phyloP scores from a whole-genome alignment of 805 yeast species.

The Torulaspora quercuum region DNA sequence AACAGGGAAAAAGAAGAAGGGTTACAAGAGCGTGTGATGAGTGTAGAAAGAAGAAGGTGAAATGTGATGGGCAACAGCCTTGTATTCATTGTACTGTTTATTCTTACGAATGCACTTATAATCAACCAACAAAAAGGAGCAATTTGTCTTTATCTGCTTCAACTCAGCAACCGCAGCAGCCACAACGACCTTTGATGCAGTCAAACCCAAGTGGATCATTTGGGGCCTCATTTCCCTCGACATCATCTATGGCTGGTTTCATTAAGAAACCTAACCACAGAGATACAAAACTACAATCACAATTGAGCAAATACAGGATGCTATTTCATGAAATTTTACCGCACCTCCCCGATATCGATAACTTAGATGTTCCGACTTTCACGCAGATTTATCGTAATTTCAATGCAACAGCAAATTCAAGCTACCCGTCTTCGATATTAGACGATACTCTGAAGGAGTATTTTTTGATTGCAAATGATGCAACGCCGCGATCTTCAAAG shows the following conservation, averaged over 20 bases:
- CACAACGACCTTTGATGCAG: conserved; percentile 7
- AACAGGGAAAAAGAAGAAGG: conserved; percentile 36
- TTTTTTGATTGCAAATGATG: conserved; percentile 17
- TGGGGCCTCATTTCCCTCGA: neutral
- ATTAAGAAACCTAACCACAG: conserved; percentile 12
- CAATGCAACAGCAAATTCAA: conserved; percentile 9
- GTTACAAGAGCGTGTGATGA: conserved; percentile 47
- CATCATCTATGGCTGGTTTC: conserved; percentile 2
- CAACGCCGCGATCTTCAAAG: conserved; percentile 14
- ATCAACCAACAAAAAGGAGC: conserved; percentile 55
- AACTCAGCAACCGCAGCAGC: conserved; percentile 6
- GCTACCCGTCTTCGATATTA: conserved; percentile 10
- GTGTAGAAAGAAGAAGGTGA: conserved; percentile 67
- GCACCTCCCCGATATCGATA: conserved; percentile 27
- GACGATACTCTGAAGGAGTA: conserved; percentile 29
- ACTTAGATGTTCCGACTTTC: conserved; percentile 29
- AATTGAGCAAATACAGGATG: conserved; percentile 23
- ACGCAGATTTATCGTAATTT: conserved; percentile 26
- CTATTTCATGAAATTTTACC: conserved; percentile 29
- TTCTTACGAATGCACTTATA: conserved; percentile 79
- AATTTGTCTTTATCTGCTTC: conserved; percentile 1
- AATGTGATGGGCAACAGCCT: conserved; percentile 81
- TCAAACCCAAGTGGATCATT: conserved; percentile 1
- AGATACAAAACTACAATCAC: conserved; percentile 20
- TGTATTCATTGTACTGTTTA: conserved; percentile 87